phyloP scores from a whole-genome alignment of 371 early-diverging fungal genomes.

The Mycotypha africana region DNA sequence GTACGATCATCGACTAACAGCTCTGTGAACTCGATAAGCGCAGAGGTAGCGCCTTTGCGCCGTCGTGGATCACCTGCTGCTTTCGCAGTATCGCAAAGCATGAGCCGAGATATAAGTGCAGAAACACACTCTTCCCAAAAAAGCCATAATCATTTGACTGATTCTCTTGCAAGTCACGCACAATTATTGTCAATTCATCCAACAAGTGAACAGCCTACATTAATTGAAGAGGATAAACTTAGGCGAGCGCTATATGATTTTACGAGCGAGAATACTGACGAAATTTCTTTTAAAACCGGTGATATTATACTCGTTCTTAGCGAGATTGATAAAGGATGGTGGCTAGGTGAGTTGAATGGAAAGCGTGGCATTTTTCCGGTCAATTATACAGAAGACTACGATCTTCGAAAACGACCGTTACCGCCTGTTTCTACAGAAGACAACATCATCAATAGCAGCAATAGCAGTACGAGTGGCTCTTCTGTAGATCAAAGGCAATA shows the following conservation, averaged over 20 bases:
- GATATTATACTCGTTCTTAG: slow-evolving; percentile 73
- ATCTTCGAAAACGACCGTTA: too few relatives aligned
- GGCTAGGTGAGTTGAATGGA: slow-evolving; percentile 66
- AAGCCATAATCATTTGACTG: too few relatives aligned
- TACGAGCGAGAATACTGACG: slow-evolving; percentile 57
- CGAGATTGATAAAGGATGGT: slow-evolving; percentile 84
- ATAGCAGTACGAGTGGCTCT: too few relatives aligned
- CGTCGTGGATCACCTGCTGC: too few relatives aligned
- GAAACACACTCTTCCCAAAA: background rate
- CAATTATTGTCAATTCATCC: background rate
- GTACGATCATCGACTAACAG: too few relatives aligned
- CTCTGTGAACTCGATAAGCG: too few relatives aligned
- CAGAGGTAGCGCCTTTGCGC: too few relatives aligned
- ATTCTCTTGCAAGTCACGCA: too few relatives aligned
- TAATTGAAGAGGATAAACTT: background rate
- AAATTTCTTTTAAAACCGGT: slow-evolving; percentile 61
- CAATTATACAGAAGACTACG: slow-evolving; percentile 60
- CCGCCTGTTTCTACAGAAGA: too few relatives aligned
- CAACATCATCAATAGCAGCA: too few relatives aligned
- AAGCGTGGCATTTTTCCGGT: slow-evolving; percentile 79
- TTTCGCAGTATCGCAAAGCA: background rate
- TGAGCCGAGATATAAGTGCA: background rate
- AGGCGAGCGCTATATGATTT: slow-evolving; percentile 56
- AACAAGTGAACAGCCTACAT: background rate
- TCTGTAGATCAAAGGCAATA: too few relatives aligned